Evolutionary conservation across 176 grass and related monocot genomes (phyloP).

Genomic region (Hordeum vulgare): MorexV3_pseudomolecules_assembly NC_058522.1:343971297-343971796

Average conservation of each 20-base stretch:
- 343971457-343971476: background rate
- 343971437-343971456: constrained; percentile 4
- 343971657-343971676: constrained; percentile 29
- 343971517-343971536: constrained; percentile 67
- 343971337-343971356: background rate
- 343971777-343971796: constrained; percentile 63
- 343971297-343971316: background rate
- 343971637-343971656: constrained; percentile 78
- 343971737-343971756: constrained; percentile 32
- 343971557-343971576: constrained; percentile 64
- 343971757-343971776: constrained; percentile 42
- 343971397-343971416: background rate
- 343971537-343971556: constrained; percentile 52
- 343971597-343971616: constrained; percentile 56
- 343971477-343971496: constrained; percentile 14
- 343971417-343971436: background rate
- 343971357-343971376: background rate
- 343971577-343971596: constrained; percentile 36
- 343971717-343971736: constrained; percentile 31
- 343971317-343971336: background rate
- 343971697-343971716: constrained; percentile 17
- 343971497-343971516: constrained; percentile 54
- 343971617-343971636: constrained; percentile 65
- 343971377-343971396: background rate
- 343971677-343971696: constrained; percentile 14